Evolutionary conservation across 2,329 filamentous ascomycete species (phyloP).

Genomic region (Coniochaeta sp.): DNA sequence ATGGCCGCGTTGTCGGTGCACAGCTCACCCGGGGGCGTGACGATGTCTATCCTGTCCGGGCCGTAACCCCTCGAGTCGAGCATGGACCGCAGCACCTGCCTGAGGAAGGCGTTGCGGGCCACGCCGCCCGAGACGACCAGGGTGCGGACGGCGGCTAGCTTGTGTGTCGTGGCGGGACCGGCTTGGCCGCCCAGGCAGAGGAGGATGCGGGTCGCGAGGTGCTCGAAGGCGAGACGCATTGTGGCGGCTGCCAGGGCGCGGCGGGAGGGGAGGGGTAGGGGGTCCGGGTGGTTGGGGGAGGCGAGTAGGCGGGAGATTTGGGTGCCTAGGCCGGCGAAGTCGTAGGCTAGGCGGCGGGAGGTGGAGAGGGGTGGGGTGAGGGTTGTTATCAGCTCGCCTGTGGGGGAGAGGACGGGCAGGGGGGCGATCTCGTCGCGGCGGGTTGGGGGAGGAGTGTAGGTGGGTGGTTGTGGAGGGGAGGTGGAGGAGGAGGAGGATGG

Average conservation of each 20-base stretch:
- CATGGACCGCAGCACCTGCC: constrained; percentile 50
- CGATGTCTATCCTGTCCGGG: constrained; percentile 54
- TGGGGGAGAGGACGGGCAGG: constrained; percentile 46
- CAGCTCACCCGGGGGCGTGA: constrained; percentile 66
- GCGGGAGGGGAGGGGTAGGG: constrained; percentile 40
- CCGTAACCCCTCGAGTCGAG: constrained; percentile 60
- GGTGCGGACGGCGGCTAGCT: constrained; percentile 32
- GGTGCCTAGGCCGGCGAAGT: constrained; percentile 67
- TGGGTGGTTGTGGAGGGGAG: constrained; percentile 34
- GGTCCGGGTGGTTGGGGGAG: background rate
- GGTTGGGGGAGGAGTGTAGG: constrained; percentile 49
- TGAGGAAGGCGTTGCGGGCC: constrained; percentile 74
- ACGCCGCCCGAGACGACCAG: constrained; percentile 88
- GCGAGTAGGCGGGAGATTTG: constrained; percentile 18
- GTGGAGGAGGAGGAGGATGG: constrained; percentile 27
- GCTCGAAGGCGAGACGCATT: constrained; percentile 81
- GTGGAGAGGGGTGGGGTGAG: constrained; percentile 56
- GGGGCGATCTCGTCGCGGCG: constrained; percentile 50
- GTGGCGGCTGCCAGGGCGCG: constrained; percentile 61
- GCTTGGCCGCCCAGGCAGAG: constrained; percentile 27
- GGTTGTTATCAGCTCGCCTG: constrained; percentile 9
- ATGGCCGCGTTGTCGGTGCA: constrained; percentile 97
- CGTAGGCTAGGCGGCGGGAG: constrained; percentile 53
- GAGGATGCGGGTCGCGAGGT: constrained; percentile 68
- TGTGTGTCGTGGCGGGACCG: background rate